Evolutionary conservation across 352 stramenopile genomes (phyloP), one percentile per base, ranked within the genome.

Genomic region (Pythium rishiriense): DNA sequence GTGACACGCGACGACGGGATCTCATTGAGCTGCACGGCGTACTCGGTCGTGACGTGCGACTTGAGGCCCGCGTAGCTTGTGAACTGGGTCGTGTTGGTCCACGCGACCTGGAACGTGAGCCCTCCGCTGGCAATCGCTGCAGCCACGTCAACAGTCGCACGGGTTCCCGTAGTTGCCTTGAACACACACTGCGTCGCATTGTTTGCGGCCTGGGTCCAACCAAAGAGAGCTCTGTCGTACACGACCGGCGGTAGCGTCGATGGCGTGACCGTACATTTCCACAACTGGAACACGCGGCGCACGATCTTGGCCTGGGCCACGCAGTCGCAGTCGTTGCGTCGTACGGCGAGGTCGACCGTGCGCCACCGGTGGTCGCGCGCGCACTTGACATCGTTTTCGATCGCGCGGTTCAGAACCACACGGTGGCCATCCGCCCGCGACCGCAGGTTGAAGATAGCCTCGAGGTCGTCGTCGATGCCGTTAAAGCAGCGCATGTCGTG

Each of bases 321-420:
- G 62, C 97, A 99, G 68, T 98, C 75, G 70, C 97, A 99, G 24
- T 98, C 93, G 58, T 94, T 74, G 4, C 93, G 83, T 42, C 88
- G 74, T 49, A 98, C 83, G 1, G 90, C 90, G 12, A 97, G 75
- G 49, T 87, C 71, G 11, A 98, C 78, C 22, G 92, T 87, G n/a
- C 79, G 71, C 83, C 94, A 98, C 69, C 98, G 98, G 69, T 98
- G 85, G 66, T 99, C 96, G 10, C 97, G 78, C 0, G 81, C 93
- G 62, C 97, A 99, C 21, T 72, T 67, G 17, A 85, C 37, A 49
- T 98, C 76, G 45, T 87, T 85, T 51, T 92, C 76, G 7, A 91
- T 79, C 0, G 88, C 87, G 1, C 71, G 75, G 45, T 94, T 91
- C 19, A 87, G 68, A 11, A 85, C 74, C 8, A 83, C 54, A 2